Evolutionary conservation across 192 early-diverging fungal species (phyloP).

Genomic region (Chytriomyces confervae): DNA sequence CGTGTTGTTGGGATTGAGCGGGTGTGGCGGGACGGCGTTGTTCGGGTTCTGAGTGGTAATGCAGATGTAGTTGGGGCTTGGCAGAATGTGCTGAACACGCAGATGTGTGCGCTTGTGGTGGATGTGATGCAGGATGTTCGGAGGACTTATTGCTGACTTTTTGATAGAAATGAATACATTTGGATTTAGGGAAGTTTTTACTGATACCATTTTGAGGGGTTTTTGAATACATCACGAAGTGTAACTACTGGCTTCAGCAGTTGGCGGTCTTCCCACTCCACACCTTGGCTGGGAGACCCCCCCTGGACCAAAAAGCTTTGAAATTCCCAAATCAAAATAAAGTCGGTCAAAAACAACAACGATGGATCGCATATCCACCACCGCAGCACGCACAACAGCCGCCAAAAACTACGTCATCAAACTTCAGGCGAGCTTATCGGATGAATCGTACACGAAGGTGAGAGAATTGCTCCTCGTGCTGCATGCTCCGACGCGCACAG

Average conservation of each 20-base stretch:
- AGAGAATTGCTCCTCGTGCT: background rate
- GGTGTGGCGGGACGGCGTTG: background rate
- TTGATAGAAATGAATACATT: background rate
- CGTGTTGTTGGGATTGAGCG: background rate
- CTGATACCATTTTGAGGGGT: too few species aligned
- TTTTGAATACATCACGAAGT: too few species aligned
- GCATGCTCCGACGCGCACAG: background rate
- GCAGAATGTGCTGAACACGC: slow-evolving; percentile 1
- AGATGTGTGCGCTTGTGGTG: slow-evolving; percentile 1
- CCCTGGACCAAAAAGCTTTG: too few species aligned
- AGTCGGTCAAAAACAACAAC: too few species aligned
- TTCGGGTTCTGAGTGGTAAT: background rate
- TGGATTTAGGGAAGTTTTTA: too few species aligned
- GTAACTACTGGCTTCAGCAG: too few species aligned
- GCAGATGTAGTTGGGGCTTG: background rate
- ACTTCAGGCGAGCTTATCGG: slow-evolving; percentile 1
- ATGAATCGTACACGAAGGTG: slow-evolving; percentile 6
- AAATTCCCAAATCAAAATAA: too few species aligned
- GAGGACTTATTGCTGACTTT: slow-evolving; percentile 5
- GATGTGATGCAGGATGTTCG: background rate
- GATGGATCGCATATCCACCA: background rate
- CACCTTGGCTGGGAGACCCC: too few species aligned
- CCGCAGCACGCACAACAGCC: background rate
- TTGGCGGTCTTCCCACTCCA: too few species aligned
- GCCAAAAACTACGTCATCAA: slow-evolving; percentile 15